Evolutionary conservation across 768 basidiomycete species (phyloP).

Genomic region (Hygrophorus pudorinus): DNA sequence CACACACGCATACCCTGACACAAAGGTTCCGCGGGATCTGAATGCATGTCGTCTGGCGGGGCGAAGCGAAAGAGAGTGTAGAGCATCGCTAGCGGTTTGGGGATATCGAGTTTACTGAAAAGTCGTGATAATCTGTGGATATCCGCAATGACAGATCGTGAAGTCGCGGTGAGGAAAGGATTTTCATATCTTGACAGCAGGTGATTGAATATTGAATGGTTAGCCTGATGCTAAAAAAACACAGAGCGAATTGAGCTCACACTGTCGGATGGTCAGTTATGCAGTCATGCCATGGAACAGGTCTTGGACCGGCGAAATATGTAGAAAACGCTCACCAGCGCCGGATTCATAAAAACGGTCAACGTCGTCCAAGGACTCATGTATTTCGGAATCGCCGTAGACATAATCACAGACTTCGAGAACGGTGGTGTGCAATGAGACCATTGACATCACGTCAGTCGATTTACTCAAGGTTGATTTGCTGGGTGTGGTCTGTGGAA

Average conservation of each 20-base stretch:
- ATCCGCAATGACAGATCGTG: slow-evolving; percentile 62
- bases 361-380: slow-evolving; percentile 33
- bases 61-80: slow-evolving; percentile 42
- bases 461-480: slow-evolving; percentile 1
- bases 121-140: slow-evolving; percentile 55
- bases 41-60: slow-evolving; percentile 19
- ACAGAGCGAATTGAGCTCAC: slow-evolving; percentile 22
- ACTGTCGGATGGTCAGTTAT: slow-evolving; percentile 19
- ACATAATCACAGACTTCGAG: slow-evolving; percentile 64
- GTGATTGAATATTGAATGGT: slow-evolving; percentile 11
- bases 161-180: slow-evolving; percentile 66
- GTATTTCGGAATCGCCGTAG: slow-evolving; percentile 45
- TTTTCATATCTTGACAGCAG: slow-evolving; percentile 55
- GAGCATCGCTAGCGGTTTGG: slow-evolving; percentile 55
- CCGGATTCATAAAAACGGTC: slow-evolving; percentile 62
- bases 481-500: not conserved
- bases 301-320: not conserved
- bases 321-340: slow-evolving; percentile 38
- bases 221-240: slow-evolving; percentile 4
- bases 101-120: slow-evolving; percentile 52
- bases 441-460: slow-evolving; percentile 23
- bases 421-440: slow-evolving; percentile 45
- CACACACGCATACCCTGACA: slow-evolving; percentile 61
- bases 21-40: slow-evolving; percentile 28
- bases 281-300: slow-evolving; percentile 5